phyloP scores from a whole-genome alignment of 139 green algal species.

The Asterochloris sp. region DNA sequence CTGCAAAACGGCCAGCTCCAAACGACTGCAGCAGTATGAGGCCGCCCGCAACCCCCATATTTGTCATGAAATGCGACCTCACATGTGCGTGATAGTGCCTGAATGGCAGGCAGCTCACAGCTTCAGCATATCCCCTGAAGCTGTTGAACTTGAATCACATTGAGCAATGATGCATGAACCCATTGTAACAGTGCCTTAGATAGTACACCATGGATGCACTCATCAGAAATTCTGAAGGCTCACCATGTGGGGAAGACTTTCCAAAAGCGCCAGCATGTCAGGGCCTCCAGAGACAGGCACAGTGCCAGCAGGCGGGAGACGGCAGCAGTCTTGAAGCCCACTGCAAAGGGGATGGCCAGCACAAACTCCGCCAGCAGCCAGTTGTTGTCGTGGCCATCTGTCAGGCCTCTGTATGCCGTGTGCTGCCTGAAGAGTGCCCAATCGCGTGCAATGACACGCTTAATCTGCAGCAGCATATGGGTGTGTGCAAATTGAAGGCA shows the following conservation, averaged over 20 bases:
- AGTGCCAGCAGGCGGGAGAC: conserved; percentile 27
- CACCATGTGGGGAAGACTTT: conserved; percentile 38
- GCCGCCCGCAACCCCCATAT: conserved; percentile 35
- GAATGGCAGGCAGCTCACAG: neutral
- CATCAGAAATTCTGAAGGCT: neutral
- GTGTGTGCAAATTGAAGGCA: no score
- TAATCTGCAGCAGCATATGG: conserved; percentile 15
- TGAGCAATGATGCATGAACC: no score
- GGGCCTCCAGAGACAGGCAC: conserved; percentile 37
- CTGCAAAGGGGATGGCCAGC: conserved; percentile 46
- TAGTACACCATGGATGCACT: no score
- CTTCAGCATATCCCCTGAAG: no score
- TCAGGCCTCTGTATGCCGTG: conserved; percentile 4
- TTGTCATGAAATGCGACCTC: conserved; percentile 47
- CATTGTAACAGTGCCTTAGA: no score
- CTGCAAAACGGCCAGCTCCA: conserved; percentile 15
- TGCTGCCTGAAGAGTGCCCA: conserved; percentile 20
- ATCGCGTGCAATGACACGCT: conserved; percentile 32
- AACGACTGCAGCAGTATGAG: conserved; percentile 22
- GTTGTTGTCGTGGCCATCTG: conserved; percentile 58
- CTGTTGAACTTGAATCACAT: no score
- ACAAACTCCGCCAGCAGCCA: conserved; percentile 52
- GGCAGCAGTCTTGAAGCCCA: conserved; percentile 38
- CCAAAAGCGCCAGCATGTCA: conserved; percentile 56
- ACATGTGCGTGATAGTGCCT: conserved; percentile 32